Conservation (phyloP, 2,329 filamentous ascomycete species). For the Colletotrichum plurivorum region DNA sequence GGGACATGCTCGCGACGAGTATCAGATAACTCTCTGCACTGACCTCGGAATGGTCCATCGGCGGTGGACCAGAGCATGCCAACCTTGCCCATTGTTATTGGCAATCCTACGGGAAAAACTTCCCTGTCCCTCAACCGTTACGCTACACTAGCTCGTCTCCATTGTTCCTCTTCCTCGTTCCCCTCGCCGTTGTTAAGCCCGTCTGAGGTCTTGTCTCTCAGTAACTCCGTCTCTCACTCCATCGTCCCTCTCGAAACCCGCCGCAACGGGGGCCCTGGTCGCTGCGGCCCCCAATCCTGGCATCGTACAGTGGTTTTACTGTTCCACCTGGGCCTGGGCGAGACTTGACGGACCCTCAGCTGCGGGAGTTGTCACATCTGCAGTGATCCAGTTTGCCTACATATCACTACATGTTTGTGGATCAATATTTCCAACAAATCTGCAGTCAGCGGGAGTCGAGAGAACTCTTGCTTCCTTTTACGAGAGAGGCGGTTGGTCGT, state of each 20-base stretch:
- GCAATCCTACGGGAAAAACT: not conserved
- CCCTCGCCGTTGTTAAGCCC: too few relatives aligned
- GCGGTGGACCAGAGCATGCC: not conserved
- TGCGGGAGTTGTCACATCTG: not conserved
- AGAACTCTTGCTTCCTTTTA: not conserved
- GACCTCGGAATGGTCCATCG: not conserved
- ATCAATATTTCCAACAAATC: not conserved
- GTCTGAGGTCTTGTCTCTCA: too few relatives aligned
- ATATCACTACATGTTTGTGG: not conserved
- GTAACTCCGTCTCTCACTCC: too few relatives aligned
- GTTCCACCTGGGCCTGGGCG: not conserved
- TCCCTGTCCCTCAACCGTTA: not conserved
- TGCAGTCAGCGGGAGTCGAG: not conserved
- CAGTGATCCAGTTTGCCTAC: not conserved
- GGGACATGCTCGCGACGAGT: not conserved
- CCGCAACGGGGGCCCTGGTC: not conserved
- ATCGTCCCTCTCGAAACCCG: not conserved
- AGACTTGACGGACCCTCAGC: not conserved
- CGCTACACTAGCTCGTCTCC: too few relatives aligned
- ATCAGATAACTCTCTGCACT: not conserved
- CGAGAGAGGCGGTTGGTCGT: not conserved
- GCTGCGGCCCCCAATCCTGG: not conserved
- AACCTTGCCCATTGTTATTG: not conserved
- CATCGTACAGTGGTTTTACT: not conserved
- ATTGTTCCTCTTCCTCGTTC: too few relatives aligned